These are phyloP conservation scores for Ophiostoma novo-ulmi DNA, from an alignment of 2,329 filamentous ascomycete genomes.

Conservation along the genomic window DNA sequence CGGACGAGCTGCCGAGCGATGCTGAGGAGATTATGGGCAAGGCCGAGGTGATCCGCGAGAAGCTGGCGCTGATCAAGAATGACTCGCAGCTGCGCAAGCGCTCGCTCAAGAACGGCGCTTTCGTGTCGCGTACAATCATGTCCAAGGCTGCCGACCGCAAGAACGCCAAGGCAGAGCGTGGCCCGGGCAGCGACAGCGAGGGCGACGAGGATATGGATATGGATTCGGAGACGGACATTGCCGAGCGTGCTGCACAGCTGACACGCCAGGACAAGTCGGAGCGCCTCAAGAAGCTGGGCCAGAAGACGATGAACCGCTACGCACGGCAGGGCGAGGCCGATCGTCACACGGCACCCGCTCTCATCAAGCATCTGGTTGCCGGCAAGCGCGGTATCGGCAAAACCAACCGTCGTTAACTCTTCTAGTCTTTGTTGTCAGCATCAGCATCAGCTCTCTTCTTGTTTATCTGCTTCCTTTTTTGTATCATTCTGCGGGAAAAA, in stretches of 20 bases:
- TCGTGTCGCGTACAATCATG: slow-evolving; percentile 70
- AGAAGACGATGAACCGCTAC: slow-evolving; percentile 99
- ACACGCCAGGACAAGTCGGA: slow-evolving; percentile 68
- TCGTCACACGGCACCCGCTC: slow-evolving; percentile 73
- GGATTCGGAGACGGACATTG: slow-evolving; percentile 43
- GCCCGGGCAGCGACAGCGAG: slow-evolving; percentile 60
- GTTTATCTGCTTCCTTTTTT: slow-evolving; percentile 13
- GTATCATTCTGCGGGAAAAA: slow-evolving; percentile 11
- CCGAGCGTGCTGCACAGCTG: slow-evolving; percentile 56
- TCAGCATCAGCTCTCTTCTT: not conserved
- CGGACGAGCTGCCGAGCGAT: slow-evolving; percentile 62
- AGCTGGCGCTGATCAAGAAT: slow-evolving; percentile 86
- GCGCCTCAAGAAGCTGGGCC: slow-evolving; percentile 77
- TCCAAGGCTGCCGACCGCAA: slow-evolving; percentile 57
- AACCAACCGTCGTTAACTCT: slow-evolving; percentile 61
- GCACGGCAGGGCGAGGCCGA: slow-evolving; percentile 95
- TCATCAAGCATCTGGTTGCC: slow-evolving; percentile 86
- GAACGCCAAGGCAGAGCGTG: slow-evolving; percentile 30
- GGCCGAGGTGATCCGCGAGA: slow-evolving; percentile 92
- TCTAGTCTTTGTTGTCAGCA: not conserved
- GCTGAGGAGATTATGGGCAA: slow-evolving; percentile 85
- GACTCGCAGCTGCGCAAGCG: slow-evolving; percentile 86
- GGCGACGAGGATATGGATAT: slow-evolving; percentile 72
- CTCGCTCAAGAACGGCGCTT: slow-evolving; percentile 91
- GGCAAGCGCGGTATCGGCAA: slow-evolving; percentile 95